phyloP scores from a whole-genome alignment of 2,329 filamentous ascomycete genomes.

The Aspergillus candidus region DNA sequence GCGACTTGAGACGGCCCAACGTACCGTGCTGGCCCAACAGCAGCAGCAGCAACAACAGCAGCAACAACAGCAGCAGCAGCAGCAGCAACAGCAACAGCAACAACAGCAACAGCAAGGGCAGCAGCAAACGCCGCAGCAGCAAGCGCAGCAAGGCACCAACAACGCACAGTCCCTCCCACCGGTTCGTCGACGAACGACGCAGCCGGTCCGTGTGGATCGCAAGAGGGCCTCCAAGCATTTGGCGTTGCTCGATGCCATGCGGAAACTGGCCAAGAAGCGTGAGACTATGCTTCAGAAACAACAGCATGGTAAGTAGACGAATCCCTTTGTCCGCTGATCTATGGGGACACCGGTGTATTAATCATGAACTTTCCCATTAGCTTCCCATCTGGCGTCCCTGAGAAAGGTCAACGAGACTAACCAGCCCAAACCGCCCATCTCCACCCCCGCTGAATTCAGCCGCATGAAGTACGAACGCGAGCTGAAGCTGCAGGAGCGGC shows the following conservation, averaged over 20 bases:
- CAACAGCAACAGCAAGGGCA: constrained; percentile 49
- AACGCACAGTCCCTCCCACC: constrained; percentile 49
- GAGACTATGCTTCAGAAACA: constrained; percentile 82
- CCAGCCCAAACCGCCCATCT: constrained; percentile 52
- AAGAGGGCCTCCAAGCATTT: constrained; percentile 81
- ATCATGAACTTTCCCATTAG: constrained; percentile 21
- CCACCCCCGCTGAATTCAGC: constrained; percentile 88
- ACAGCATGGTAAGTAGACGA: constrained; percentile 56
- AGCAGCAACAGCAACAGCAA: constrained; percentile 50
- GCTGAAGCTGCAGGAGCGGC: constrained; percentile 54
- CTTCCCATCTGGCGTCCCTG: constrained; percentile 66
- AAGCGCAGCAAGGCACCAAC: constrained; percentile 45
- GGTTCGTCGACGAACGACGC: constrained; percentile 62
- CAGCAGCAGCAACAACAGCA: constrained; percentile 48
- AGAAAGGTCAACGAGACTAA: constrained; percentile 71
- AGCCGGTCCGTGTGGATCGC: constrained; percentile 77
- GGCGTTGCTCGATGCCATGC: constrained; percentile 86
- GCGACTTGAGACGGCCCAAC: constrained; percentile 57
- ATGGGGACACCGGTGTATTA: background rate
- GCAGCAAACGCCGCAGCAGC: constrained; percentile 49
- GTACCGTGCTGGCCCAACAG: constrained; percentile 53
- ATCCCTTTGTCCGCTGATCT: no score
- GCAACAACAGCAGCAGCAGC: constrained; percentile 41
- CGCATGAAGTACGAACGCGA: constrained; percentile 83
- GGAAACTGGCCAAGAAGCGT: constrained; percentile 89